Conservation (phyloP, 805 yeast species). For the Dipodascopsis uninucleata region DNA sequence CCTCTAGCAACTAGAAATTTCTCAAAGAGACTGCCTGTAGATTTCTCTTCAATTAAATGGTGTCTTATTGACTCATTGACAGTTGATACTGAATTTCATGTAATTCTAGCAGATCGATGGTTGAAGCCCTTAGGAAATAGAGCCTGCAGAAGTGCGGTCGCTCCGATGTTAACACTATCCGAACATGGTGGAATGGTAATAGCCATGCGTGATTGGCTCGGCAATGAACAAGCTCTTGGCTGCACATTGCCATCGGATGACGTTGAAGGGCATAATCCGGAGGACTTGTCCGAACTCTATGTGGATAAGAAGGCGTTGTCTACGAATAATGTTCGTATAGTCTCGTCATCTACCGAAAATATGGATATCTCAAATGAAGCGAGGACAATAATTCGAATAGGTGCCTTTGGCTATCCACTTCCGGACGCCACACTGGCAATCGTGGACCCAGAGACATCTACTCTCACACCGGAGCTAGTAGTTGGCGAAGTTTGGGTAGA, state of each 20-base stretch:
- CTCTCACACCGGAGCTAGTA: slow-evolving; percentile 67
- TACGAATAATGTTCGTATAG: slow-evolving; percentile 65
- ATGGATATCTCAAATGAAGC: no score
- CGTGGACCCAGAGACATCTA: slow-evolving; percentile 87
- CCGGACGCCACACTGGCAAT: slow-evolving; percentile 93
- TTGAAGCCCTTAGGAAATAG: slow-evolving; percentile 83
- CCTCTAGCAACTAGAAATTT: slow-evolving; percentile 81
- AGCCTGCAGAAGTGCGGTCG: slow-evolving; percentile 67
- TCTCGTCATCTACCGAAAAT: slow-evolving; percentile 46
- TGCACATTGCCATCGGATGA: slow-evolving; percentile 43
- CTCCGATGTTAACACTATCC: slow-evolving; percentile 82
- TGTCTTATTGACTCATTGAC: slow-evolving; percentile 84
- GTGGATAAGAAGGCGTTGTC: slow-evolving; percentile 71
- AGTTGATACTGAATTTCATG: slow-evolving; percentile 90
- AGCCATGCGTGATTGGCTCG: slow-evolving; percentile 87
- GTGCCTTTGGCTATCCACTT: slow-evolving; percentile 89
- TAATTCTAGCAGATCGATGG: slow-evolving; percentile 85
- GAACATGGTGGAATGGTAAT: slow-evolving; percentile 97
- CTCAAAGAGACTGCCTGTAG: slow-evolving; percentile 69
- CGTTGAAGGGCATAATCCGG: slow-evolving; percentile 39
- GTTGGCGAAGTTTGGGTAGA: slow-evolving; percentile 99
- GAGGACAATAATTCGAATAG: slow-evolving; percentile 53
- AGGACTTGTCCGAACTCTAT: slow-evolving; percentile 59
- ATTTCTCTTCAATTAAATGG: slow-evolving; percentile 78
- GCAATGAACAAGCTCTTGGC: slow-evolving; percentile 61